These are phyloP conservation scores for Mucor velutinosus DNA, from an alignment of 371 early-diverging fungal species.

Conservation along the genomic window DNA sequence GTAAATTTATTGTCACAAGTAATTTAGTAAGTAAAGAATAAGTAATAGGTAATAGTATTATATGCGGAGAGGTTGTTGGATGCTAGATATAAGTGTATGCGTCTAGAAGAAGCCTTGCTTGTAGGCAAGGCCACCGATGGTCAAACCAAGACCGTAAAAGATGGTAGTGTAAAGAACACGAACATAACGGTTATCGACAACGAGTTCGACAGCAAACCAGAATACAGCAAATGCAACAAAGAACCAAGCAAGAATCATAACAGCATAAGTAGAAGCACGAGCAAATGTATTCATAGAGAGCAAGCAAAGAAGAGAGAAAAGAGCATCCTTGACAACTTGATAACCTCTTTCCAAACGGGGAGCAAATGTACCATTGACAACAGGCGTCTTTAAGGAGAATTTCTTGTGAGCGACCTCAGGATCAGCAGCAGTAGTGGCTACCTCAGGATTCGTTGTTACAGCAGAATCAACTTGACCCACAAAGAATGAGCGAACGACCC, in stretches of 20 bases:
- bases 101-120: slow-evolving; percentile 11
- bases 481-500: slow-evolving; percentile 29
- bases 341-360: slow-evolving; percentile 17
- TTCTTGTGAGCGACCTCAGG: slow-evolving; percentile 16
- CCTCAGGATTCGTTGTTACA: neutral
- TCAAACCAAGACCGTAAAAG: slow-evolving; percentile 16
- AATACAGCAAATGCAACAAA: slow-evolving; percentile 22
- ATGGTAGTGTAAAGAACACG: slow-evolving; percentile 14
- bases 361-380: slow-evolving; percentile 1
- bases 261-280: slow-evolving; percentile 34
- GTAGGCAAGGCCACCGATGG: slow-evolving; percentile 17
- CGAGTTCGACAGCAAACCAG: slow-evolving; percentile 12
- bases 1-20: neutral
- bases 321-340: slow-evolving; percentile 19
- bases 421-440: neutral
- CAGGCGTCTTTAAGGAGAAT: neutral
- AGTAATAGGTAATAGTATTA: neutral
- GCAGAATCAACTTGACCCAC: slow-evolving; percentile 5
- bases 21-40: neutral
- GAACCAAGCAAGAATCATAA: slow-evolving; percentile 46
- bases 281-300: slow-evolving; percentile 40
- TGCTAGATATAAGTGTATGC: neutral
- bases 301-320: slow-evolving; percentile 28
- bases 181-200: slow-evolving; percentile 21
- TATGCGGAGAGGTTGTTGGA: neutral